Conservation (phyloP, 192 early-diverging fungal species). For the Phycomyces blakesleeanus region DNA sequence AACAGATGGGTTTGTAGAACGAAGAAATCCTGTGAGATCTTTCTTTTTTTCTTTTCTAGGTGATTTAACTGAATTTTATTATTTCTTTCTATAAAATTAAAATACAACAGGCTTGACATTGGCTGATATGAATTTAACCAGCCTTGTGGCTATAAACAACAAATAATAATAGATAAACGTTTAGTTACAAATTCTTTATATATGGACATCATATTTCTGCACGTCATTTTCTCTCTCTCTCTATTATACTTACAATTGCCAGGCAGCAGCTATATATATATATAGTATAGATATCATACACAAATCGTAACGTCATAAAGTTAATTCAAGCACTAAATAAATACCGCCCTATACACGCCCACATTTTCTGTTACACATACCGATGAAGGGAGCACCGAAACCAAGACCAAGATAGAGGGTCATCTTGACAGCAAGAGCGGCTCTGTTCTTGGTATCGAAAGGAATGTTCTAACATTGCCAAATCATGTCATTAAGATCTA, state of each 20-base stretch:
- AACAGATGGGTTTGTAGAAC: no score
- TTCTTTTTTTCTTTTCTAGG: no score
- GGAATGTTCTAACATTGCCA: constrained; percentile 47
- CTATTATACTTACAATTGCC: constrained; percentile 42
- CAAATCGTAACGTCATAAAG: neutral
- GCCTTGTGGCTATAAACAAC: constrained; percentile 34
- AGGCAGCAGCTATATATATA: constrained; percentile 26
- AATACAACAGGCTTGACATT: no score
- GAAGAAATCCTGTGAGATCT: no score
- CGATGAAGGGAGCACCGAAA: constrained; percentile 55
- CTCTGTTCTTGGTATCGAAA: constrained; percentile 58
- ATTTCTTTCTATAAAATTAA: no score
- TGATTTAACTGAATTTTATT: no score
- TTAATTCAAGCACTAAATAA: neutral
- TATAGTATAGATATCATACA: no score
- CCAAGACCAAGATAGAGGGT: constrained; percentile 47
- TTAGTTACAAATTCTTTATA: no score
- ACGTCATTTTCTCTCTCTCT: no score
- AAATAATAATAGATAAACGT: neutral
- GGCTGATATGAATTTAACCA: constrained; percentile 11
- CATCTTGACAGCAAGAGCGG: constrained; percentile 51
- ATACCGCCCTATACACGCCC: no score
- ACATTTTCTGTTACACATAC: constrained; percentile 17
- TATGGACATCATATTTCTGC: no score
- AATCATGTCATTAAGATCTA: neutral